Evolutionary conservation across 2,329 filamentous ascomycete species (phyloP).

Genomic region (Monosporascus sp.): DNA sequence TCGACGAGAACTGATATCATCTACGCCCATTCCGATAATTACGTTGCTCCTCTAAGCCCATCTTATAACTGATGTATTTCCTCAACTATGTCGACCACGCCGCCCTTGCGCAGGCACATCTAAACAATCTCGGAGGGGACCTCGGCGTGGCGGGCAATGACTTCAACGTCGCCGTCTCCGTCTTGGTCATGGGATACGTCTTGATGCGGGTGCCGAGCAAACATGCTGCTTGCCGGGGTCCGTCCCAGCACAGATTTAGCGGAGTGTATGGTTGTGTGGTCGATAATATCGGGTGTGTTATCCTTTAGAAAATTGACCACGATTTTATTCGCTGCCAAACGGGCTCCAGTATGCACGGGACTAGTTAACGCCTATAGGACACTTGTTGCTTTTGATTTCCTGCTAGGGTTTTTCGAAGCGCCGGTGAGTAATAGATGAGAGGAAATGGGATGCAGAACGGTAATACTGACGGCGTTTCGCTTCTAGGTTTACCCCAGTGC

Average conservation of each 20-base stretch:
- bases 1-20: neutral
- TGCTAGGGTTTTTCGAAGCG: conserved; percentile 35
- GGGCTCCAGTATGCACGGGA: conserved; percentile 26
- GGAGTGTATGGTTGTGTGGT: conserved; percentile 37
- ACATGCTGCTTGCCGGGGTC: conserved; percentile 40
- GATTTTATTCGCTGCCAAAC: too few relatives aligned
- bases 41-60: conserved; percentile 18
- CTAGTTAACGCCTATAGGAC: conserved; percentile 30
- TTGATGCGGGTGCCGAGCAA: conserved; percentile 35
- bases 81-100: conserved; percentile 42
- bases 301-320: neutral
- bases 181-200: conserved; percentile 35
- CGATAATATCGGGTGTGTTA: conserved; percentile 27
- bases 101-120: conserved; percentile 41
- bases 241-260: conserved; percentile 38
- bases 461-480: neutral
- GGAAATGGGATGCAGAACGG: neutral
- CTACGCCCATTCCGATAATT: neutral
- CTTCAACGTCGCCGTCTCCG: conserved; percentile 33
- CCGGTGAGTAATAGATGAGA: conserved; percentile 15
- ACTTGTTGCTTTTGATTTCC: conserved; percentile 32
- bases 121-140: conserved; percentile 36
- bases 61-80: conserved; percentile 39
- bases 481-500: conserved; percentile 34
- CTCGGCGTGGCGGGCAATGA: conserved; percentile 34